phyloP scores from a whole-genome alignment of 208 protist species.

The Leishmania gerbilli region DNA sequence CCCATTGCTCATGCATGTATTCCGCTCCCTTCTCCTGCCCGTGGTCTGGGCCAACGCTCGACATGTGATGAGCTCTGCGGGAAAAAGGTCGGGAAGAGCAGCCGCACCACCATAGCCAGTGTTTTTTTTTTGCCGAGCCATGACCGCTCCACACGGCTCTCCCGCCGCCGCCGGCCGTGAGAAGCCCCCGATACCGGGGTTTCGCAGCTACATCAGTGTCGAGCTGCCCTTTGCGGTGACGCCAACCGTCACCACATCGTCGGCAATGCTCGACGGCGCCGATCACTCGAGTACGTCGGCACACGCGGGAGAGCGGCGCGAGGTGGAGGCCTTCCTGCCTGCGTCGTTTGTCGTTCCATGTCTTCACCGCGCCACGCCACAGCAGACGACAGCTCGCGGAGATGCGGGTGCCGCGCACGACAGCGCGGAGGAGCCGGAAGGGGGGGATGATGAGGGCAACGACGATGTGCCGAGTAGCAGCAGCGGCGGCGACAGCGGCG shows the following conservation, averaged over 20 bases:
- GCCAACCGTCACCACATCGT: conserved; percentile 15
- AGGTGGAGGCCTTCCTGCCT: conserved; percentile 62
- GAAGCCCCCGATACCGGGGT: conserved; percentile 13
- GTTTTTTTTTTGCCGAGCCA: background rate
- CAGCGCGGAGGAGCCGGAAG: conserved; percentile 24
- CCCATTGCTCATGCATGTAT: background rate
- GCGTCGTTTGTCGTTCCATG: conserved; percentile 45
- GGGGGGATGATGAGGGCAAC: conserved; percentile 25
- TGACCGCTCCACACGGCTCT: background rate
- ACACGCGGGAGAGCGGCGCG: conserved; percentile 15
- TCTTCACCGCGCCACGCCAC: conserved; percentile 28
- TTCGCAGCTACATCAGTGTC: conserved; percentile 62
- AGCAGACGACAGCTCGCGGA: conserved; percentile 12
- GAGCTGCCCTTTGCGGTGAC: conserved; percentile 74
- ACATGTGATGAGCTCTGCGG: background rate
- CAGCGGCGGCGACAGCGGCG: conserved; percentile 3
- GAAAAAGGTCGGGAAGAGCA: background rate
- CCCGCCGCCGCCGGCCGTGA: background rate
- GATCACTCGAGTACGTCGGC: background rate
- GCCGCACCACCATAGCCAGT: background rate
- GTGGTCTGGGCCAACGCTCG: background rate
- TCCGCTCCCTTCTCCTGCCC: background rate
- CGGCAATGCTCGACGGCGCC: background rate
- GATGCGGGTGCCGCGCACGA: conserved; percentile 15
- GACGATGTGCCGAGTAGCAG: background rate